phyloP scores from a whole-genome alignment of 1,284 basidiomycete genomes.

The Anthracocystis setariae region DNA sequence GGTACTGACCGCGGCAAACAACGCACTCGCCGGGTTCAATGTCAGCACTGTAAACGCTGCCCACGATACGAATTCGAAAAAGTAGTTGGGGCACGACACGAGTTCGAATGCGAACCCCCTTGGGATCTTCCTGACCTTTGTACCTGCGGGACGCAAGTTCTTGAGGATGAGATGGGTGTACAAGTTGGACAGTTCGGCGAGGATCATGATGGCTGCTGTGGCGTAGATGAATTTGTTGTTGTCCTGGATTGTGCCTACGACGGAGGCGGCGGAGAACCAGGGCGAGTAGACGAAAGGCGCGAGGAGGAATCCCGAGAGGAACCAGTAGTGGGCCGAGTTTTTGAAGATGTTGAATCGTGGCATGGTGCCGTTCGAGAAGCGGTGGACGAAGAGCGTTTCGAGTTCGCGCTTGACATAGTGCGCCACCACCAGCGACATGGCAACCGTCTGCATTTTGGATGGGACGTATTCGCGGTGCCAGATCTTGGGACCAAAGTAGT shows the following conservation, averaged over 20 bases:
- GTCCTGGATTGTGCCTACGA: conserved; percentile 76
- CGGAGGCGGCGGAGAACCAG: conserved; percentile 78
- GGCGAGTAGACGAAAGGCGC: conserved; percentile 45
- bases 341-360: conserved; percentile 86
- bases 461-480: conserved; percentile 76
- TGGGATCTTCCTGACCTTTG: conserved; percentile 84
- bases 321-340: conserved; percentile 74
- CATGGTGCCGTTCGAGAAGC: conserved; percentile 95
- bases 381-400: conserved; percentile 84
- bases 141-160: conserved; percentile 81
- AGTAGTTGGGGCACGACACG: conserved; percentile 92
- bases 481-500: conserved; percentile 76
- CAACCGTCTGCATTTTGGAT: conserved; percentile 83
- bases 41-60: conserved; percentile 80
- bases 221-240: conserved; percentile 77
- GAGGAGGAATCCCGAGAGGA: conserved; percentile 75
- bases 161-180: conserved; percentile 84
- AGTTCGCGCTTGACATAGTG: conserved; percentile 94
- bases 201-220: conserved; percentile 78
- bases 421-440: conserved; percentile 80
- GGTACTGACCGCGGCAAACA: conserved; percentile 78
- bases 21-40: conserved; percentile 72
- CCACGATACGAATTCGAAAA: conserved; percentile 87
- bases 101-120: conserved; percentile 80
- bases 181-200: conserved; percentile 87